phyloP scores from a whole-genome alignment of 2,329 filamentous ascomycete species.

The Penicillium polonicum region DNA sequence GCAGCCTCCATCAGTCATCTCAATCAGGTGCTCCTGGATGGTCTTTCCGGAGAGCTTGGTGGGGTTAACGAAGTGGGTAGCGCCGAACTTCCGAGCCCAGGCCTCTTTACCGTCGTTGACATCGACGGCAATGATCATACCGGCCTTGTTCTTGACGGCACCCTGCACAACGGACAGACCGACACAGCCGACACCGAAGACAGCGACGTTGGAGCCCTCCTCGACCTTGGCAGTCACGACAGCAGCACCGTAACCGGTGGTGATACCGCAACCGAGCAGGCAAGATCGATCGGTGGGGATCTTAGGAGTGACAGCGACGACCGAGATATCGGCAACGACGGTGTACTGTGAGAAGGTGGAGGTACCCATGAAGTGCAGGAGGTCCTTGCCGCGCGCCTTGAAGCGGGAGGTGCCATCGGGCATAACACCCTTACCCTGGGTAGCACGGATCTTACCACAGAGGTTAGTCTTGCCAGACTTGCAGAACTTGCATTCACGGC shows the following conservation, averaged over 20 bases:
- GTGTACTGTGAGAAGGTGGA: slow-evolving; percentile 99
- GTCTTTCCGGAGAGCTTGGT: slow-evolving; percentile 70
- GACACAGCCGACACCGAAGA: slow-evolving; percentile 96
- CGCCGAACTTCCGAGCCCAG: slow-evolving; percentile 92
- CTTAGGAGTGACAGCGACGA: slow-evolving; percentile 85
- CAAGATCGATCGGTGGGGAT: slow-evolving; percentile 96
- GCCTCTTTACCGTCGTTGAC: slow-evolving; percentile 88
- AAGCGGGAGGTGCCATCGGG: slow-evolving; percentile 94
- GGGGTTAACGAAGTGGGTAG: slow-evolving; percentile 96
- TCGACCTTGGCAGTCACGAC: slow-evolving; percentile 91
- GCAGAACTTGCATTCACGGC: slow-evolving; percentile 98
- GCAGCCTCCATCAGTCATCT: slow-evolving; percentile 96
- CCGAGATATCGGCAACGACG: slow-evolving; percentile 96
- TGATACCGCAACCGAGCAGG: slow-evolving; percentile 95
- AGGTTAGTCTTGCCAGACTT: slow-evolving; percentile 99
- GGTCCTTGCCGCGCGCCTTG: slow-evolving; percentile 88
- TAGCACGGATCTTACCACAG: slow-evolving; percentile 97
- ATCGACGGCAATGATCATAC: slow-evolving; percentile 63
- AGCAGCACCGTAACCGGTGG: slow-evolving; percentile 94
- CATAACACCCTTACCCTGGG: slow-evolving; percentile 94
- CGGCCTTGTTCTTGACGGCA: slow-evolving; percentile 76
- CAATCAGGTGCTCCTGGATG: slow-evolving; percentile 87
- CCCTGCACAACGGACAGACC: slow-evolving; percentile 95
- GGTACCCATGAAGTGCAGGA: slow-evolving; percentile 98
- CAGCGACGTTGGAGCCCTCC: slow-evolving; percentile 80